These are phyloP conservation scores for Torrubiellomyces zombiae DNA, from an alignment of 2,329 filamentous ascomycete genomes.

Conservation along the genomic window DNA sequence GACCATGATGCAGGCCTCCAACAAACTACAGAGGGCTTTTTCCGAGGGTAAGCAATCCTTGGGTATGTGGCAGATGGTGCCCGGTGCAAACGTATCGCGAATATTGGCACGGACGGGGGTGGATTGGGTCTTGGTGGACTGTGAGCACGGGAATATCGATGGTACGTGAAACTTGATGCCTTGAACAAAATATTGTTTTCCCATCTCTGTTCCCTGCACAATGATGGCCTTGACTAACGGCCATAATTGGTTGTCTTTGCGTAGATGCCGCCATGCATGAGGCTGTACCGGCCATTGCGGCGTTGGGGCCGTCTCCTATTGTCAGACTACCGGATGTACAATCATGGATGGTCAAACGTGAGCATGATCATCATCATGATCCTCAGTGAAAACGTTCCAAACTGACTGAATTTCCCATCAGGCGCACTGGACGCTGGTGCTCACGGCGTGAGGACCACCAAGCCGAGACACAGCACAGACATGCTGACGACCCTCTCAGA, in stretches of 20 bases:
- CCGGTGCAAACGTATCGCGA: conserved; percentile 41
- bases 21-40: conserved; percentile 33
- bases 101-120: conserved; percentile 42
- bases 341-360: conserved; percentile 29
- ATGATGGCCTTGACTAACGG: background rate
- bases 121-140: conserved; percentile 49
- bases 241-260: background rate
- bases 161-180: conserved; percentile 13
- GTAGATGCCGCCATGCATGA: conserved; percentile 35
- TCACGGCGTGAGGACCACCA: conserved; percentile 22
- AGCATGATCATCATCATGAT: conserved; percentile 1
- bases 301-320: conserved; percentile 24
- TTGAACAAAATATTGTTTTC: background rate
- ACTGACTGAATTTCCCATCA: conserved; percentile 5
- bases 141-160: conserved; percentile 35
- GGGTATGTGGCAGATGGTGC: conserved; percentile 48
- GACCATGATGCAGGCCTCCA: conserved; percentile 24
- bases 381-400: background rate
- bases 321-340: conserved; percentile 36
- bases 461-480: background rate
- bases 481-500: conserved; percentile 12
- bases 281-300: conserved; percentile 33
- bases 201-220: conserved; percentile 1
- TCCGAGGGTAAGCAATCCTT: conserved; percentile 29
- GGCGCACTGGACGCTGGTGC: conserved; percentile 33